These are phyloP conservation scores for Tolypocladium ovalisporum DNA, from an alignment of 2,329 filamentous ascomycete species.

Conservation along the genomic window DNA sequence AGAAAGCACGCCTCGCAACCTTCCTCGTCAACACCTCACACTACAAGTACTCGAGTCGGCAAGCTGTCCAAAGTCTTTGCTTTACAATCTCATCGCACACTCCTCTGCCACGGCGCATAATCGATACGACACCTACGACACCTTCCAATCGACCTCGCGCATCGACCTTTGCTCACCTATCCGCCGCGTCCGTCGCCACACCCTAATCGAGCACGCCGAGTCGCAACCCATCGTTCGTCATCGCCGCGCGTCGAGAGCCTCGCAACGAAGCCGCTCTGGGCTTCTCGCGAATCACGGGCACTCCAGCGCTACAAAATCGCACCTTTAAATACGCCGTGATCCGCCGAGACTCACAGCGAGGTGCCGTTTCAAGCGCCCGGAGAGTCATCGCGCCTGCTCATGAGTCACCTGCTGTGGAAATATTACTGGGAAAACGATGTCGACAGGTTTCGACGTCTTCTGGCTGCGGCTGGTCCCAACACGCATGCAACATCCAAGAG, in stretches of 20 bases:
- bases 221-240: neutral
- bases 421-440: slow-evolving; percentile 96
- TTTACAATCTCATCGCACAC: neutral
- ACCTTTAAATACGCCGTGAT: slow-evolving; percentile 92
- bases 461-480: slow-evolving; percentile 59
- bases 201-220: neutral
- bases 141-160: slow-evolving; percentile 6
- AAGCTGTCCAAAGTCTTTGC: neutral
- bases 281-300: slow-evolving; percentile 1
- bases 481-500: slow-evolving; percentile 44
- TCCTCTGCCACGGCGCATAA: no score
- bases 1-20: neutral
- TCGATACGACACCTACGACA: neutral
- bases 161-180: neutral
- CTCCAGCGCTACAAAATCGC: slow-evolving; percentile 28
- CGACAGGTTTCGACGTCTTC: slow-evolving; percentile 81
- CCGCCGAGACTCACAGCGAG: slow-evolving; percentile 79
- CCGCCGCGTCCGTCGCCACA: neutral
- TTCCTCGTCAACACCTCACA: neutral
- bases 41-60: neutral
- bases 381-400: slow-evolving; percentile 33
- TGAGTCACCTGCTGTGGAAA: slow-evolving; percentile 97
- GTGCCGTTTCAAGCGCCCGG: slow-evolving; percentile 52
- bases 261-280: neutral
- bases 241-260: neutral